phyloP scores from a whole-genome alignment of 305 asterid species.

The Lippia alba region DNA sequence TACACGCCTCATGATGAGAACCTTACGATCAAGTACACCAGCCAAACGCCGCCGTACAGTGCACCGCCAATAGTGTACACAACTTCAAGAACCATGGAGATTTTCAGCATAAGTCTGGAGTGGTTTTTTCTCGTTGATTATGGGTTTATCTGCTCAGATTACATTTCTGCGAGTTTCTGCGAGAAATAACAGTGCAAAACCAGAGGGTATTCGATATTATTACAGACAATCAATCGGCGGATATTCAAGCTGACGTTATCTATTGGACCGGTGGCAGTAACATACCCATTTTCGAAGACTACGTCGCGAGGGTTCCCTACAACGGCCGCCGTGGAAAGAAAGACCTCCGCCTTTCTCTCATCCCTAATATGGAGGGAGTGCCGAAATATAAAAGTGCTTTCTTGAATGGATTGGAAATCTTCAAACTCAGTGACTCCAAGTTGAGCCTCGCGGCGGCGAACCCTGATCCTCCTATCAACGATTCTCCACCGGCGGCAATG shows the following conservation, averaged over 20 bases:
- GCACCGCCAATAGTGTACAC: conserved; percentile 55
- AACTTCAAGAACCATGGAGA: conserved; percentile 37
- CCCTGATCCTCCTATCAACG: conserved; percentile 17
- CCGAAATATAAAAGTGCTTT: conserved; percentile 32
- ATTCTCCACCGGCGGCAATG: background rate
- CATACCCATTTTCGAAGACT: conserved; percentile 49
- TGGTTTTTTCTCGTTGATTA: conserved; percentile 56
- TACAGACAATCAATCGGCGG: conserved; percentile 32
- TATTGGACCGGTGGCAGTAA: conserved; percentile 29
- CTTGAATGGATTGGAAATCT: conserved; percentile 64
- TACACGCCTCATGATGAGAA: background rate
- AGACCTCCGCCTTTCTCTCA: conserved; percentile 42
- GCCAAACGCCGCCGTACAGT: conserved; percentile 39
- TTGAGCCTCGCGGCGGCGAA: conserved; percentile 54
- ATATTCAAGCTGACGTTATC: conserved; percentile 35
- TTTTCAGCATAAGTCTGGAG: conserved; percentile 27
- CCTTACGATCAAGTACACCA: conserved; percentile 31
- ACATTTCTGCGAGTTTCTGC: conserved; percentile 56
- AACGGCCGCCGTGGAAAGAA: conserved; percentile 37
- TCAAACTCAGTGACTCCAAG: conserved; percentile 42
- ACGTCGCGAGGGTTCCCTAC: conserved; percentile 31
- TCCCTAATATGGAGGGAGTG: background rate
- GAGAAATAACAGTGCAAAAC: background rate
- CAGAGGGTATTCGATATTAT: conserved; percentile 38
- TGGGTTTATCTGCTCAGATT: conserved; percentile 59